Evolutionary conservation across 345 rosid genomes (phyloP).

Genomic region (Pistacia atlantica): DNA sequence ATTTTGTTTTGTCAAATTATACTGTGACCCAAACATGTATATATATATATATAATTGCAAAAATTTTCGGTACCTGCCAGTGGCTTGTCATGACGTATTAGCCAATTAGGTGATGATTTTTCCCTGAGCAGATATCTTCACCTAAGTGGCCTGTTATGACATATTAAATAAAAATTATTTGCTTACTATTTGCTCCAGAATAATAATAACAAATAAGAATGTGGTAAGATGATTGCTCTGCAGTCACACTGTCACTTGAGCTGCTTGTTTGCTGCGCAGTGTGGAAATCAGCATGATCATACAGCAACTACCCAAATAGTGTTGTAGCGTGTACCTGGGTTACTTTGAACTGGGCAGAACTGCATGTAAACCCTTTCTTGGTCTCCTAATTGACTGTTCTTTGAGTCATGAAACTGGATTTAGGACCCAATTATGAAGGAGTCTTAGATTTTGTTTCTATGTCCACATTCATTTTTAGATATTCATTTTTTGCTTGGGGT

Average conservation of each 20-base stretch:
- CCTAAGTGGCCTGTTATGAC: too few species aligned
- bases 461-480: not conserved
- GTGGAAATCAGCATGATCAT: not conserved
- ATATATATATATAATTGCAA: too few species aligned
- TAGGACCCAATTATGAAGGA: not conserved
- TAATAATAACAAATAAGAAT: too few species aligned
- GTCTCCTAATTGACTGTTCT: not conserved
- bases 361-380: not conserved
- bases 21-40: too few species aligned
- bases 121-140: too few species aligned
- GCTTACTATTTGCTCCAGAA: too few species aligned
- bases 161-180: too few species aligned
- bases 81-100: too few species aligned
- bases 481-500: not conserved
- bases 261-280: not conserved
- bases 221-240: not conserved
- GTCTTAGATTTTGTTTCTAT: conserved; percentile 7
- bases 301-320: not conserved
- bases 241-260: not conserved
- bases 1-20: too few species aligned
- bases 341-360: not conserved
- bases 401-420: not conserved
- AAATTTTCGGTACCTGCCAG: too few species aligned
- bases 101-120: too few species aligned
- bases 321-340: not conserved